A percentile compares a stretch with the other conserved stretches of the same genome.
Conservation (phyloP, 2,329 filamentous ascomycete species). For the Rhynchosporium agropyri region DNA sequence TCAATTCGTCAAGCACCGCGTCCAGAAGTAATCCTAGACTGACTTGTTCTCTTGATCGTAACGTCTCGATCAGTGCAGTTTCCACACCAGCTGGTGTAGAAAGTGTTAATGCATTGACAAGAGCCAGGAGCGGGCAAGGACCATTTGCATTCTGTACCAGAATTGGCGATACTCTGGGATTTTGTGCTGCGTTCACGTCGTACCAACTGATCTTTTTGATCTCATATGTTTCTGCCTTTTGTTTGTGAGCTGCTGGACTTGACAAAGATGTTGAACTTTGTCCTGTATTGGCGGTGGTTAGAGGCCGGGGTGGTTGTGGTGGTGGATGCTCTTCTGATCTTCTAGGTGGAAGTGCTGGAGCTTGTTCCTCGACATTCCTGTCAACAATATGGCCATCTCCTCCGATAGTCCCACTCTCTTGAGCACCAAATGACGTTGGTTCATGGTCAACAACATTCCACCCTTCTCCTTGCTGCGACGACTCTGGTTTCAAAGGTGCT, state of each 20-base stretch:
- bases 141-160: constrained; percentile 93
- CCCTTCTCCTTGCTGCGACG: constrained; percentile 32
- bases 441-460: constrained; percentile 41
- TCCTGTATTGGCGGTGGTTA: constrained; percentile 23
- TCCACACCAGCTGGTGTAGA: constrained; percentile 70
- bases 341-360: constrained; percentile 38
- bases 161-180: constrained; percentile 78
- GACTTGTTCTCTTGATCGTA: constrained; percentile 82
- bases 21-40: constrained; percentile 84
- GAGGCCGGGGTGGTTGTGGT: constrained; percentile 36
- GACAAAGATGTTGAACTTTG: constrained; percentile 26
- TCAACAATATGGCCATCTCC: constrained; percentile 27
- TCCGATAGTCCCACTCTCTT: constrained; percentile 35
- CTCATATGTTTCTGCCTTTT: constrained; percentile 74
- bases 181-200: constrained; percentile 62
- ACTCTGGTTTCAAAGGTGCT: constrained; percentile 18
- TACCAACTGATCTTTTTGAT: constrained; percentile 91
- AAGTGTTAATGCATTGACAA: constrained; percentile 89
- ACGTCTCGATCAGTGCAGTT: constrained; percentile 75
- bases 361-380: constrained; percentile 26
- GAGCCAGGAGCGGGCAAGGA: constrained; percentile 86
- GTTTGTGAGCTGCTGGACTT: constrained; percentile 25
- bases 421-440: constrained; percentile 21
- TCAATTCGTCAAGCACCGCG: constrained; percentile 90
- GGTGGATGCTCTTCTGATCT: constrained; percentile 34